phyloP scores from a whole-genome alignment of 139 green algal species.

The Zygnema cylindricum region DNA sequence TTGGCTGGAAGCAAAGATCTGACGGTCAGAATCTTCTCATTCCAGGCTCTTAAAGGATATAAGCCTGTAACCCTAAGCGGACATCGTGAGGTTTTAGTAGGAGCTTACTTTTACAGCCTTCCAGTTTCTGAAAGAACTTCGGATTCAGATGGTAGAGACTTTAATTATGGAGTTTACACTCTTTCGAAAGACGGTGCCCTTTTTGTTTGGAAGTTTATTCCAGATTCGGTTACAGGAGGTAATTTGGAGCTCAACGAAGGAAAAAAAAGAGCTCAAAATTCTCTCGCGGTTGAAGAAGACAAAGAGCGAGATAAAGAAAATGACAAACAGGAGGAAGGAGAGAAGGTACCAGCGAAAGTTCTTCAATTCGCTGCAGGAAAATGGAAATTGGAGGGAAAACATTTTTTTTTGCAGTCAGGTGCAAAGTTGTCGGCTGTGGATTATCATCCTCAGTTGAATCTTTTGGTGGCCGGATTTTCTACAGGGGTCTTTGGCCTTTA shows the following conservation, averaged over 20 bases:
- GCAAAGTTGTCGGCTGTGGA: slow-evolving; percentile 69
- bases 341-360: slow-evolving; percentile 6
- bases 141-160: neutral
- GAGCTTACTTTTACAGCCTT: slow-evolving; percentile 76
- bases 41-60: slow-evolving; percentile 85
- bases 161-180: slow-evolving; percentile 67
- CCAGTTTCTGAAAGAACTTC: neutral
- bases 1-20: slow-evolving; percentile 84
- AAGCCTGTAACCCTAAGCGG: slow-evolving; percentile 78
- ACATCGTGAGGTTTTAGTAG: slow-evolving; percentile 80
- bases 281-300: slow-evolving; percentile 19
- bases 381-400: slow-evolving; percentile 80
- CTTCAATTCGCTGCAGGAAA: slow-evolving; percentile 60
- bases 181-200: slow-evolving; percentile 86
- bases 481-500: slow-evolving; percentile 89
- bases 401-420: slow-evolving; percentile 80
- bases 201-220: slow-evolving; percentile 77
- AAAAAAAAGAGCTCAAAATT: neutral
- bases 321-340: no score
- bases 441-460: slow-evolving; percentile 68
- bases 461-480: slow-evolving; percentile 82
- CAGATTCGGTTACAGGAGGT: neutral
- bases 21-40: slow-evolving; percentile 77
- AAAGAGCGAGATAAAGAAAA: no score
- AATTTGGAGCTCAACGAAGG: neutral